Conservation (phyloP, 2,329 filamentous ascomycete species). For the Exophiala sp. region DNA sequence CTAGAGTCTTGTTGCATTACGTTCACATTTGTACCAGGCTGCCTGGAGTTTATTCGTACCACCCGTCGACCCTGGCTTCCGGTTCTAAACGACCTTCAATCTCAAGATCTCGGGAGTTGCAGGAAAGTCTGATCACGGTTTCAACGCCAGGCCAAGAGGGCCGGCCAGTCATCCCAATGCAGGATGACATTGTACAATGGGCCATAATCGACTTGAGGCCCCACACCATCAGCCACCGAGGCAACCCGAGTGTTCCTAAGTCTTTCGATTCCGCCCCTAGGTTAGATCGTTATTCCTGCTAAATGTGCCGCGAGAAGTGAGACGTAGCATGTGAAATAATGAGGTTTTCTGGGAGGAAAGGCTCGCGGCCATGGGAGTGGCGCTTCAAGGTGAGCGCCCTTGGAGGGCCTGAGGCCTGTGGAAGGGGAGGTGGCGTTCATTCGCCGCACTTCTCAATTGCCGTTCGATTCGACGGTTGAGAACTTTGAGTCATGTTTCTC, state of each 20-base stretch:
- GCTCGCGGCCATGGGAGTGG: too few relatives aligned
- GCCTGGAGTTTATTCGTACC: too few relatives aligned
- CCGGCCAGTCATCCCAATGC: not conserved
- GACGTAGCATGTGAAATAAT: too few relatives aligned
- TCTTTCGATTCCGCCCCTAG: not conserved
- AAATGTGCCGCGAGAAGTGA: too few relatives aligned
- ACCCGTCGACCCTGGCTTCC: not conserved
- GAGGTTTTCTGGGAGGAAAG: too few relatives aligned
- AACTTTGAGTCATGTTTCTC: conserved; percentile 14
- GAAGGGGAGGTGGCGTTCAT: conserved; percentile 11
- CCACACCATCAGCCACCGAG: conserved; percentile 3
- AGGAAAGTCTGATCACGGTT: conserved; percentile 13
- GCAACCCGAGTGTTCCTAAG: not conserved
- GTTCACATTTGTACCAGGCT: too few relatives aligned
- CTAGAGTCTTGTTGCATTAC: too few relatives aligned
- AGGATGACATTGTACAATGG: conserved; percentile 7
- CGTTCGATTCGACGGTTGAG: conserved; percentile 11
- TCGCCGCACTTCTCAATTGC: conserved; percentile 8
- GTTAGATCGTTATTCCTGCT: not conserved
- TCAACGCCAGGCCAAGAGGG: conserved; percentile 6
- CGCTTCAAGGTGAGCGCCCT: not conserved
- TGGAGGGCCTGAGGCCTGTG: conserved; percentile 1
- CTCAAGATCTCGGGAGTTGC: conserved; percentile 11
- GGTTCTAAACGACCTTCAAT: not conserved
- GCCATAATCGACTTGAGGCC: not conserved